A percentile compares a stretch with the other conserved stretches of the same genome.
phyloP scores from a whole-genome alignment of 2,329 filamentous ascomycete species.

The Alternaria tenuissima region DNA sequence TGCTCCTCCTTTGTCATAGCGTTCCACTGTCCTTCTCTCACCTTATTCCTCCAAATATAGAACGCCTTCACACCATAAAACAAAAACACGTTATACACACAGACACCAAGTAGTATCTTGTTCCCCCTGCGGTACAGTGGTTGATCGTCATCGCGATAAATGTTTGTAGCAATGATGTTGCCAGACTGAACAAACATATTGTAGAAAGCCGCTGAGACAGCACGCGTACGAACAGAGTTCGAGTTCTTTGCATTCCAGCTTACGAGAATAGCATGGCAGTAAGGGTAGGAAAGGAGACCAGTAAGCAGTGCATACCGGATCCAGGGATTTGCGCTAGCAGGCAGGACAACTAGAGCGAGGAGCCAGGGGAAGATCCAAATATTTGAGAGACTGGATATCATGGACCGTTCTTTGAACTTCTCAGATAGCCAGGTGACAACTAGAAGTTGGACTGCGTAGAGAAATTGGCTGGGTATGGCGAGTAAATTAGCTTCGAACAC shows the following conservation, averaged over 20 bases:
- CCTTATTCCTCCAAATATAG: conserved; percentile 54
- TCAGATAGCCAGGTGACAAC: conserved; percentile 58
- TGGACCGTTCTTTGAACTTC: conserved; percentile 55
- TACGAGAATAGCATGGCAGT: conserved; percentile 56
- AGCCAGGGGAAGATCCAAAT: conserved; percentile 70
- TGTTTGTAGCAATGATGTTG: conserved; percentile 57
- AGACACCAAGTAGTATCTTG: conserved; percentile 44
- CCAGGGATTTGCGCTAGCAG: conserved; percentile 57
- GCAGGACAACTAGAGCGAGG: conserved; percentile 60
- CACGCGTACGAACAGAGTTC: conserved; percentile 51
- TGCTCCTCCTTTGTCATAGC: conserved; percentile 41
- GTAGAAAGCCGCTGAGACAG: conserved; percentile 52
- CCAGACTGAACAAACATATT: conserved; percentile 59
- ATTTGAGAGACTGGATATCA: conserved; percentile 60
- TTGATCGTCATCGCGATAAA: conserved; percentile 58
- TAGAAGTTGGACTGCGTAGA: conserved; percentile 54
- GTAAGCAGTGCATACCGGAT: conserved; percentile 61
- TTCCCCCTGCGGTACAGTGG: conserved; percentile 57
- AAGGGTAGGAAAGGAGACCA: conserved; percentile 62
- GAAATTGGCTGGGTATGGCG: conserved; percentile 60
- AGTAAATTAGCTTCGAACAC: conserved; percentile 71
- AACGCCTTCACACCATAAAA: conserved; percentile 51
- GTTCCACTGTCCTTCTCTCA: conserved; percentile 38
- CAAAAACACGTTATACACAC: conserved; percentile 41
- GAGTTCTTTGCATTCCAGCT: conserved; percentile 52